A percentile compares a stretch with the other conserved stretches of the same genome.
Conservation (phyloP, 495 filamentous ascomycete species). For the Lindgomyces ingoldianus region DNA sequence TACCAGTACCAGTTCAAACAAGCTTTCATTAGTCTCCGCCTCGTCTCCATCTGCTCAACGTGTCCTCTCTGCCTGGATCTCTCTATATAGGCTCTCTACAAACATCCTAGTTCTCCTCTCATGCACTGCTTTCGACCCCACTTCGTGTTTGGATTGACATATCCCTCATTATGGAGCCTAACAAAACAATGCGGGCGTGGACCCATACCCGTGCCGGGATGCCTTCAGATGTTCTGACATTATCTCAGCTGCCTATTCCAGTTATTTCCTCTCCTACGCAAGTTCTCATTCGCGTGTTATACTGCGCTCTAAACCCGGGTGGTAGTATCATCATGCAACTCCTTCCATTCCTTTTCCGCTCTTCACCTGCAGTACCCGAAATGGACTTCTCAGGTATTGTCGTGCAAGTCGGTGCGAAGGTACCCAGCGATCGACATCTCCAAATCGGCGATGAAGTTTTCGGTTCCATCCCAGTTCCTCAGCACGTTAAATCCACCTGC, state of each 20-base stretch:
- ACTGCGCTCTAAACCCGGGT: conserved; percentile 50
- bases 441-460: conserved; percentile 40
- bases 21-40: not conserved
- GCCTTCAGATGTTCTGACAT: conserved; percentile 33
- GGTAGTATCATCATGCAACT: conserved; percentile 44
- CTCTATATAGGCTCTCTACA: not conserved
- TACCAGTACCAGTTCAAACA: not conserved
- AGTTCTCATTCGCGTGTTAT: conserved; percentile 44
- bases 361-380: conserved; percentile 45
- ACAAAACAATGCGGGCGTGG: conserved; percentile 41
- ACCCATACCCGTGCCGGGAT: conserved; percentile 33
- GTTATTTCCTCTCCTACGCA: conserved; percentile 34
- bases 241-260: conserved; percentile 11
- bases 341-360: conserved; percentile 43
- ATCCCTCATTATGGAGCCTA: not conserved
- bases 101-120: not conserved
- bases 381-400: conserved; percentile 50
- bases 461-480: conserved; percentile 40
- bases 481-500: conserved; percentile 21
- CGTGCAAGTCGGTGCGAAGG: conserved; percentile 34
- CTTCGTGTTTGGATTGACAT: not conserved
- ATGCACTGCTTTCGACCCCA: not conserved
- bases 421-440: conserved; percentile 20
- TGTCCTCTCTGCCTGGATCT: not conserved
- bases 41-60: not conserved